phyloP scores from a whole-genome alignment of 257 asterid genomes.

The Agastache rugosa region DNA sequence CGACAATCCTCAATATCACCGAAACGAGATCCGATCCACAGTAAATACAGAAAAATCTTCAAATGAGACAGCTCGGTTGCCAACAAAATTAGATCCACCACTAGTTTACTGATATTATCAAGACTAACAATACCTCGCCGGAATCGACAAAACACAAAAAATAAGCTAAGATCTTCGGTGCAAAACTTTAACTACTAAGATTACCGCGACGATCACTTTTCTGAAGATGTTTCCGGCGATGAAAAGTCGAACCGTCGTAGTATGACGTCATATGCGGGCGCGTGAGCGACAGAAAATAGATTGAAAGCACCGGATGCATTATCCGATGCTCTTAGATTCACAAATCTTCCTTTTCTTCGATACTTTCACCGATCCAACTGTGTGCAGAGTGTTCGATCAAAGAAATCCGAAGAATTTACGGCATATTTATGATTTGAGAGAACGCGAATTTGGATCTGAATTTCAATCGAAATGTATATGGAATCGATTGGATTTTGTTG shows the following conservation, averaged over 20 bases:
- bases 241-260: slow-evolving; percentile 54
- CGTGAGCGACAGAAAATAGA: slow-evolving; percentile 33
- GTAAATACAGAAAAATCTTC: slow-evolving; percentile 26
- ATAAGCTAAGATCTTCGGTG: background rate
- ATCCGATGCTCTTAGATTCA: slow-evolving; percentile 68
- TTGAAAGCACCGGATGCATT: slow-evolving; percentile 71
- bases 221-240: slow-evolving; percentile 60
- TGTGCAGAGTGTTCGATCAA: background rate
- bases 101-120: slow-evolving; percentile 23
- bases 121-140: slow-evolving; percentile 19
- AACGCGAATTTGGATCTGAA: background rate
- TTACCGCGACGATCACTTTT: slow-evolving; percentile 62
- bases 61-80: slow-evolving; percentile 21
- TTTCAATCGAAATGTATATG: background rate
- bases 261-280: slow-evolving; percentile 48
- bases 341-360: slow-evolving; percentile 28
- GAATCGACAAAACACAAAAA: slow-evolving; percentile 17
- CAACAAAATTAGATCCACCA: slow-evolving; percentile 30
- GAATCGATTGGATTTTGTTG: slow-evolving; percentile 3
- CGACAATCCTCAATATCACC: background rate
- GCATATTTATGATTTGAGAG: background rate
- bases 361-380: slow-evolving; percentile 5
- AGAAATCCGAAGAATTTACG: background rate
- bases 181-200: slow-evolving; percentile 50
- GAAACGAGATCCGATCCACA: slow-evolving; percentile 38